Evolutionary conservation across 1,139 yeast genomes (phyloP), one percentile per base, ranked within the genome.

Genomic region (Kodamaea fungicola): DNA sequence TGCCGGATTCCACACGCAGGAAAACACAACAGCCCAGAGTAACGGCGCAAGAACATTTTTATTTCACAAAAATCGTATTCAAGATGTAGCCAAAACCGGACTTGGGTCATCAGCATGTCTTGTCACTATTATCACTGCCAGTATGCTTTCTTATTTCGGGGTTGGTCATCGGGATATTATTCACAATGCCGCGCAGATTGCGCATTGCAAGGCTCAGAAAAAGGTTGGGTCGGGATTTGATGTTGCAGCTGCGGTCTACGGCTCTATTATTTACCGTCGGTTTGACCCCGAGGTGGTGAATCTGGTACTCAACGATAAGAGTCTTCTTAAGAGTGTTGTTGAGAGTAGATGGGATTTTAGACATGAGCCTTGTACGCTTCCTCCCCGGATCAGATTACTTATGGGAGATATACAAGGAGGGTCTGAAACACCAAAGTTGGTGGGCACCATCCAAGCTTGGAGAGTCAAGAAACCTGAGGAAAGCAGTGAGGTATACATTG

Each of bases 221-320:
- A 94, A 94, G 58, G 81, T 92, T 22, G 98, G 98, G 0, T 87
- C 96, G 2, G 98, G 98, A 0, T 92, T 92, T 58, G 98, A 92
- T 55, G 95, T 94, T 30, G 97, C 96, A 0, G 83, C 97, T 7
- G 98, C 98, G 0, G 83, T 87, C 0, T 92, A 74, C 59, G 98
- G 98, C 2, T 85, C 96, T 0, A 84, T 90, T 33, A 72, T 80
- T 5, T 92, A 92, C 59, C 71, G 76, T 28, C 67, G 98, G 43
- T 92, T 92, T 52, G 62, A 64, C 7, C 86, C 89, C 0, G 51
- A 46, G 8, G 47, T 80, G 25, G 74, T 84, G 29, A 65, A 71
- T 30, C 53, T 57, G 2, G 56, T 80, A 23, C 52, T 72, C 27
- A 28, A 32, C 13, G 24, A 22, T 9, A 7, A n/a, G 8, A 12